Evolutionary conservation across 2,329 filamentous ascomycete genomes (phyloP), one percentile per base, ranked within the genome.

Genomic region (Pseudogymnoascus sp.): DNA sequence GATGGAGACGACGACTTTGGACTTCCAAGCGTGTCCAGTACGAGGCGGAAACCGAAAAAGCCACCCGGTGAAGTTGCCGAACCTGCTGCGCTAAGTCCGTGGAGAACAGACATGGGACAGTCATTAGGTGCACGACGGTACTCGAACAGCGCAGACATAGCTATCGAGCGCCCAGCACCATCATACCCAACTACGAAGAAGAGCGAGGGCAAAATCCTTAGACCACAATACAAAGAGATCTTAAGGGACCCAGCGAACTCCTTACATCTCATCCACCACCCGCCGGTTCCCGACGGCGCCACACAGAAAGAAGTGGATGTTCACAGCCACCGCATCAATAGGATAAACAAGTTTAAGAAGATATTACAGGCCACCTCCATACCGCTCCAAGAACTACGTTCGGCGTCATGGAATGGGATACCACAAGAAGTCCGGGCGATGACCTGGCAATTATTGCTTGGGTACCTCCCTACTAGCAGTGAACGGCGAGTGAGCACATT

Each of bases 321-420:
- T 11, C 87, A 96, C 72, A 93, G 90, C 63, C 89, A 93, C 50
- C 86, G 91, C 65, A 95, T 96, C 70, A 89, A 90, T 6, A 87
- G 95, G 66, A 99, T 99, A 74, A 97, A 99, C 78, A 97, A 97
- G 74, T 99, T 99, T 79, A 99, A 99, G 76, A 89, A 89, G 70
- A 90, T 99, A 61, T 81, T 99, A 6, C 95, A 99, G 77, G 86
- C 93, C 21, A 96, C 91, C 42, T 92, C 90, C 1, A 95, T 99
- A 70, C 88, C 91, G 1, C 77, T 97, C 2, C 80, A 88, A 16
- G 93, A 97, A 62, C 81, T 99, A 24, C 85, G 95, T 66, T 82
- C 91, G 64, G 81, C 92, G 33, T 92, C 95, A 31, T 99, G 96
- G 95, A 95, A 93, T 61, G 95, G 95, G 11, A 84, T 97, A 37